Evolutionary conservation across 2,329 filamentous ascomycete species (phyloP).

Genomic region (Paracoccidioides lutzii): DNA sequence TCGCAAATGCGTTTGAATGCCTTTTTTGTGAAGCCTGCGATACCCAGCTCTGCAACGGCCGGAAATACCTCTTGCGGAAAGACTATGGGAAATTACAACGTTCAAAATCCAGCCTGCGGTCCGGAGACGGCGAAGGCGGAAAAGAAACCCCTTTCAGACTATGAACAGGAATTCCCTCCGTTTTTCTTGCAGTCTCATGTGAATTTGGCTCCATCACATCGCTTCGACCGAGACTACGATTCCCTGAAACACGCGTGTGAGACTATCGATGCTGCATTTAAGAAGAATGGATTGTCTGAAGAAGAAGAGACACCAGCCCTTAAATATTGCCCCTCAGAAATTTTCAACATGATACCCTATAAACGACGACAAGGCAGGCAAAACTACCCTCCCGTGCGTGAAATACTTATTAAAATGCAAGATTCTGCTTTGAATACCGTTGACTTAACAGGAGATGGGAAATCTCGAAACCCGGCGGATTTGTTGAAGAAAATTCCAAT

Average conservation of each 20-base stretch:
- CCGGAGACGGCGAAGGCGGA: conserved; percentile 12
- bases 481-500: conserved; percentile 39
- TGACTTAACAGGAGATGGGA: conserved; percentile 26
- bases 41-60: conserved; percentile 13
- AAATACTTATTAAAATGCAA: conserved; percentile 47
- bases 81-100: conserved; percentile 8
- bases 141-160: conserved; percentile 37
- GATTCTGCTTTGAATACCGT: conserved; percentile 29
- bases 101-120: conserved; percentile 1
- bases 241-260: conserved; percentile 42
- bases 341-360: conserved; percentile 29
- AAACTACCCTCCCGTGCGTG: conserved; percentile 38
- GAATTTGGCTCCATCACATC: conserved; percentile 47
- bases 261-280: conserved; percentile 33
- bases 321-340: conserved; percentile 21
- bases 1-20: conserved; percentile 39
- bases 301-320: conserved; percentile 6
- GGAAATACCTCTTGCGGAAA: conserved; percentile 8
- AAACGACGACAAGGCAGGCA: conserved; percentile 20
- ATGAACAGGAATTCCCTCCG: conserved; percentile 60
- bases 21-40: conserved; percentile 35
- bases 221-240: conserved; percentile 46
- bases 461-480: conserved; percentile 26
- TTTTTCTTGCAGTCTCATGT: conserved; percentile 69
- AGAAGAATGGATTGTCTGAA: conserved; percentile 11